Conservation (phyloP, 805 yeast genomes). For the Candida arabinofermentans region DNA sequence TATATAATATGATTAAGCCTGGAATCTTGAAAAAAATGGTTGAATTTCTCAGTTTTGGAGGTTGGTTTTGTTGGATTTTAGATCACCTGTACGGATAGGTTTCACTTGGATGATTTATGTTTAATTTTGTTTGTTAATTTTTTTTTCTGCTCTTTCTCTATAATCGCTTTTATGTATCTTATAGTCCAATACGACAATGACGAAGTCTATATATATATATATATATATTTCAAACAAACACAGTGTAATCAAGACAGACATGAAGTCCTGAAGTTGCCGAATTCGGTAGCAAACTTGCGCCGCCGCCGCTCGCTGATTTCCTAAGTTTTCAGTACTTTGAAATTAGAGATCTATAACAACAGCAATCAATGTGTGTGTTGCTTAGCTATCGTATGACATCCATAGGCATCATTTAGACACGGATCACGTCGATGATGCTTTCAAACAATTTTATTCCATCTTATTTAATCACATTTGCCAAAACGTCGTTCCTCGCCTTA, state of each 20-base stretch:
- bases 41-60: slow-evolving; percentile 40
- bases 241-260: too few species aligned
- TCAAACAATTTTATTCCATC: neutral
- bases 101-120: neutral
- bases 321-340: too few species aligned
- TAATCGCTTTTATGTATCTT: neutral
- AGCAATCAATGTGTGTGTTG: too few species aligned
- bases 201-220: too few species aligned
- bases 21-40: slow-evolving; percentile 28
- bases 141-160: neutral
- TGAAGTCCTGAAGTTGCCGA: too few species aligned
- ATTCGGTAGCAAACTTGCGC: too few species aligned
- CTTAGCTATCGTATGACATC: too few species aligned
- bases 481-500: slow-evolving; percentile 40
- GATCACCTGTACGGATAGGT: slow-evolving; percentile 37
- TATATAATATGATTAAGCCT: slow-evolving; percentile 23
- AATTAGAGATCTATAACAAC: too few species aligned
- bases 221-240: too few species aligned
- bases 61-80: slow-evolving; percentile 40
- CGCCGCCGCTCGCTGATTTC: too few species aligned
- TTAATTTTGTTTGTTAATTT: neutral
- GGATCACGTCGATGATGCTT: neutral
- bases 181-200: too few species aligned
- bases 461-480: slow-evolving; percentile 15
- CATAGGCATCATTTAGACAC: neutral